phyloP scores from a whole-genome alignment of 2,329 filamentous ascomycete genomes.

The Beauveria caledonica region DNA sequence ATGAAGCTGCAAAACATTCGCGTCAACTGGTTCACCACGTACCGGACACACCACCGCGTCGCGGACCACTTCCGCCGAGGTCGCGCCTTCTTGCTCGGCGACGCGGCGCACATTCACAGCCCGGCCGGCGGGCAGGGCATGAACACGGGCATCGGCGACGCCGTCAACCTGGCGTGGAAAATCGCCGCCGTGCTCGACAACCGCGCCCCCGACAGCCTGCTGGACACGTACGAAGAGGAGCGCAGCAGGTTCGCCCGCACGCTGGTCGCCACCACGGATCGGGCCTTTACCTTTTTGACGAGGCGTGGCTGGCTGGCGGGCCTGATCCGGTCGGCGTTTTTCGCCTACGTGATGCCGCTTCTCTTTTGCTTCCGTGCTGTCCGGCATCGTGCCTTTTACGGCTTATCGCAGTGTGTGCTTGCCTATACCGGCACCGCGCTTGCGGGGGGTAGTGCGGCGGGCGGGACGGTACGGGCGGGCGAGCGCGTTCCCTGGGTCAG shows the following conservation, averaged over 20 bases:
- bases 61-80: constrained; percentile 17
- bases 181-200: constrained; percentile 20
- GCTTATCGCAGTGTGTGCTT: not conserved
- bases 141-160: constrained; percentile 29
- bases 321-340: not conserved
- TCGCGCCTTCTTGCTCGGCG: constrained; percentile 27
- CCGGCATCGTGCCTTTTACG: not conserved
- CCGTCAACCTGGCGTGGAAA: constrained; percentile 28
- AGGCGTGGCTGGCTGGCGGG: not conserved
- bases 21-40: constrained; percentile 8
- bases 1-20: constrained; percentile 1
- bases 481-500: constrained; percentile 6
- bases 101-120: constrained; percentile 28
- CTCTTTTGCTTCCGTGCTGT: not conserved
- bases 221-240: constrained; percentile 20
- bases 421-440: constrained; percentile 4
- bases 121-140: constrained; percentile 29
- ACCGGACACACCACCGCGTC: constrained; percentile 6
- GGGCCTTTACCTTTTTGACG: not conserved
- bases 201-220: constrained; percentile 11
- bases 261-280: constrained; percentile 4
- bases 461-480: not conserved
- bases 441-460: not conserved
- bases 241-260: constrained; percentile 7
- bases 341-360: not conserved